A percentile compares a stretch with the other conserved stretches of the same genome.
Conservation (phyloP, 1,139 yeast species). For the Yamadazyma triangularis region DNA sequence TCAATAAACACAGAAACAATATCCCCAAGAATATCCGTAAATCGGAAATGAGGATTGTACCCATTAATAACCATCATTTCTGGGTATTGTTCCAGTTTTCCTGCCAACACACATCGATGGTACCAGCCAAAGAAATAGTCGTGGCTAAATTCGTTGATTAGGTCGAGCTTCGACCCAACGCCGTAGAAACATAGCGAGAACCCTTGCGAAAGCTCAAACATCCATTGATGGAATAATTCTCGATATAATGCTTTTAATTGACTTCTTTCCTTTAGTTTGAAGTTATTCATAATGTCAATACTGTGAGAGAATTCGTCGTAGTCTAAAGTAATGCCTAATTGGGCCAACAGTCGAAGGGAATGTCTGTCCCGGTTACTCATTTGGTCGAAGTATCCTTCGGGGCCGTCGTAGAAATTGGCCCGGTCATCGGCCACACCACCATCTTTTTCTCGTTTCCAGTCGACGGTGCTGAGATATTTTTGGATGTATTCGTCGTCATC, state of each 20-base stretch:
- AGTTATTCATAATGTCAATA: slow-evolving; percentile 37
- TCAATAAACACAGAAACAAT: slow-evolving; percentile 30
- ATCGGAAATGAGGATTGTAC: slow-evolving; percentile 66
- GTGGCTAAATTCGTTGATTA: slow-evolving; percentile 58
- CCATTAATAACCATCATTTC: slow-evolving; percentile 74
- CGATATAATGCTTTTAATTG: slow-evolving; percentile 39
- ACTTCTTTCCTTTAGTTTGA: slow-evolving; percentile 39
- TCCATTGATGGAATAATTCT: slow-evolving; percentile 72
- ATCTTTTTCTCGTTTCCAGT: slow-evolving; percentile 19
- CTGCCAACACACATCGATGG: slow-evolving; percentile 29
- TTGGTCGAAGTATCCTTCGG: slow-evolving; percentile 90
- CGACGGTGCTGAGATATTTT: slow-evolving; percentile 25
- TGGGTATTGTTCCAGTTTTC: slow-evolving; percentile 29
- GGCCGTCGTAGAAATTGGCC: slow-evolving; percentile 75
- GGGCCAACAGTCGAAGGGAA: slow-evolving; percentile 64
- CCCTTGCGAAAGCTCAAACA: slow-evolving; percentile 74
- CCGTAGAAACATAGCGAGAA: slow-evolving; percentile 79
- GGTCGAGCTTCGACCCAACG: slow-evolving; percentile 72
- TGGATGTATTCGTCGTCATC: slow-evolving; percentile 16
- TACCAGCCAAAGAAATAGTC: slow-evolving; percentile 40
- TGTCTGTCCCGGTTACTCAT: slow-evolving; percentile 52
- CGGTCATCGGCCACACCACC: slow-evolving; percentile 44
- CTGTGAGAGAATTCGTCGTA: slow-evolving; percentile 58
- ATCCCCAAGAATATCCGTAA: slow-evolving; percentile 53
- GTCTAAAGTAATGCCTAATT: slow-evolving; percentile 59